Conservation (phyloP, 352 stramenopile genomes). For the Phytopythium vexans region DNA sequence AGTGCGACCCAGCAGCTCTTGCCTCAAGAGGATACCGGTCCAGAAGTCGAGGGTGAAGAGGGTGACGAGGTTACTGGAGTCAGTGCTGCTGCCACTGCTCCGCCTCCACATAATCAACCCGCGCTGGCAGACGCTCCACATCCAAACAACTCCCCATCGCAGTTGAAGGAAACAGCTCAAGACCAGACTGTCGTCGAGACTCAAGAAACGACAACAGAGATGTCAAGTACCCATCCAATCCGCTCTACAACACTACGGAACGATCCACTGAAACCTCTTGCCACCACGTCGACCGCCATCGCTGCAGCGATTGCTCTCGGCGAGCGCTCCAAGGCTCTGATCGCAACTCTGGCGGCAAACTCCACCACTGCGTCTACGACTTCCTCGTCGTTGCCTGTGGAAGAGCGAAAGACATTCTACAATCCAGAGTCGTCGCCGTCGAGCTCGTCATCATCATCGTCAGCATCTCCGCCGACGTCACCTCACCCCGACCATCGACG, state of each 20-base stretch:
- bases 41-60: neutral
- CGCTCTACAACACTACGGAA: no score
- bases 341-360: conserved; percentile 23
- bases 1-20: conserved; percentile 3
- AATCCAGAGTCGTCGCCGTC: conserved; percentile 10
- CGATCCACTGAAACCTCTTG: neutral
- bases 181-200: neutral
- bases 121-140: no score
- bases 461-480: conserved; percentile 4
- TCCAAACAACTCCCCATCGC: no score
- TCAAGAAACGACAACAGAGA: neutral
- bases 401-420: neutral
- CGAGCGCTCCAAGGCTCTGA: conserved; percentile 38
- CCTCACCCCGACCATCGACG: neutral
- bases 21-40: neutral
- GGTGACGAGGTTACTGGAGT: neutral
- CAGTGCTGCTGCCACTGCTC: neutral
- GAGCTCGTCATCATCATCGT: conserved; percentile 24
- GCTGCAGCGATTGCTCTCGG: conserved; percentile 29
- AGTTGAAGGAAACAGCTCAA: conserved; percentile 6
- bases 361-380: neutral
- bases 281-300: conserved; percentile 17
- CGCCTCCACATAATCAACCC: neutral
- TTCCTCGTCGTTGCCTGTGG: neutral
- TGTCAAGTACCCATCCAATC: no score